Evolutionary conservation across 202 grass and related monocot genomes (phyloP), one percentile per base, ranked within the genome.

Genomic region (Schoenoplectus tabernaemontani): DNA sequence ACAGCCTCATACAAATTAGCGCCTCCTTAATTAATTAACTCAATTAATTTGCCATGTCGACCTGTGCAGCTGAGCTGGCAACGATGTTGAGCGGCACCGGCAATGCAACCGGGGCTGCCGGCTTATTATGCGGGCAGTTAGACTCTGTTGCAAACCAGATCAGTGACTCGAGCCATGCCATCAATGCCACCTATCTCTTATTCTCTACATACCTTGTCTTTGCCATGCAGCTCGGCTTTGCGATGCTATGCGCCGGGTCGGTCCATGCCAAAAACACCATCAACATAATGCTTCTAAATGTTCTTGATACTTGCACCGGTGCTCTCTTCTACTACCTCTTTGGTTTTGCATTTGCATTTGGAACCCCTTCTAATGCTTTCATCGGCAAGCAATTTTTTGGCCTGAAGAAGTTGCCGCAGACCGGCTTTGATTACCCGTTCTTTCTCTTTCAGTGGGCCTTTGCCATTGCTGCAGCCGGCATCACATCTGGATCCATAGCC

Each of bases 361-460:
- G 88, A 1, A 10, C 67, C 1, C 91, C 91, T 0, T 93, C 91
- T 79, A 91, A 93, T 77, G 91, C 84, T 53, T 93, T 93, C 84
- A 89, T 93, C 64, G 91, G 88, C 23, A 85, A 68, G 57, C 86
- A 93, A 12, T 93, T 93, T 87, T 93, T 93, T 47, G 88, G 88
- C 42, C 91, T 93, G 59, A 71, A 71, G 11, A 13, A 42, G 0
- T 2, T 93, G 0, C 91, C 86, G 9, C 3, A 71, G 84, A n/a
- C 64, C 20, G 74, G 83, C 9, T 89, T 89, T 82, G 86, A 91
- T 77, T 93, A 91, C 86, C 80, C 78, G 23, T 89, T 87, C 84
- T 93, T 93, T 87, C 88, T 93, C 76, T 93, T 79, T 83, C 89
- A 94, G 89, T 91, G 91, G 91, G 91, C 91, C 48, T 91, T 93